These are phyloP conservation scores for Trypanosoma vivax DNA, from an alignment of 208 protist genomes.

Conservation along the genomic window DNA sequence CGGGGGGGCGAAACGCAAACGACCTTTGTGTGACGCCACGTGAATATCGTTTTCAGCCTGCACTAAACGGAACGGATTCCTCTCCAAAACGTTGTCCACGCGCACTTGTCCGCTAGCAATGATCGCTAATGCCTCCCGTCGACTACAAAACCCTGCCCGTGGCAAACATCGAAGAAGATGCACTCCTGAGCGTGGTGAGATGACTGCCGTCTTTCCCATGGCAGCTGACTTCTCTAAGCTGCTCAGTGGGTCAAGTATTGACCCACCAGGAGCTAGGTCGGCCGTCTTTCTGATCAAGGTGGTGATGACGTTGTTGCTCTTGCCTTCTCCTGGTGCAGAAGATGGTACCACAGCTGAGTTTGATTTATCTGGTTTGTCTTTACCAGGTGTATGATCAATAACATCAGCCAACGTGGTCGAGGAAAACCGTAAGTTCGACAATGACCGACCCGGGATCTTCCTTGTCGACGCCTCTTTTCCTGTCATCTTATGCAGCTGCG, in stretches of 20 bases:
- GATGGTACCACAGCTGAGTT: background rate
- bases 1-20: constrained; percentile 72
- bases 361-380: background rate
- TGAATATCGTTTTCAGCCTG: constrained; percentile 68
- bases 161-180: constrained; percentile 70
- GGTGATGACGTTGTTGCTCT: background rate
- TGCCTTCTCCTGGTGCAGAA: background rate
- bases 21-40: constrained; percentile 57
- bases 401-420: constrained; percentile 42
- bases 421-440: too few species aligned
- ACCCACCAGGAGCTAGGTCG: constrained; percentile 19
- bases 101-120: constrained; percentile 78
- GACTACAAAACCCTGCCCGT: constrained; percentile 74
- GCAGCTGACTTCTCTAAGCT: background rate
- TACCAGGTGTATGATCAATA: constrained; percentile 7
- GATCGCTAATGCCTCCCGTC: constrained; percentile 60
- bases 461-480: background rate
- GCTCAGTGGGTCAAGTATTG: constrained; percentile 12
- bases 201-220: background rate
- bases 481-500: constrained; percentile 17
- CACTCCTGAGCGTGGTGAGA: constrained; percentile 22
- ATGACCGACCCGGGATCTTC: background rate
- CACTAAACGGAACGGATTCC: constrained; percentile 78
- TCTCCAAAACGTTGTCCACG: constrained; percentile 80
- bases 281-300: background rate